Evolutionary conservation across 345 rosid genomes (phyloP).

Genomic region (Rhodamnia rubescens): DNA sequence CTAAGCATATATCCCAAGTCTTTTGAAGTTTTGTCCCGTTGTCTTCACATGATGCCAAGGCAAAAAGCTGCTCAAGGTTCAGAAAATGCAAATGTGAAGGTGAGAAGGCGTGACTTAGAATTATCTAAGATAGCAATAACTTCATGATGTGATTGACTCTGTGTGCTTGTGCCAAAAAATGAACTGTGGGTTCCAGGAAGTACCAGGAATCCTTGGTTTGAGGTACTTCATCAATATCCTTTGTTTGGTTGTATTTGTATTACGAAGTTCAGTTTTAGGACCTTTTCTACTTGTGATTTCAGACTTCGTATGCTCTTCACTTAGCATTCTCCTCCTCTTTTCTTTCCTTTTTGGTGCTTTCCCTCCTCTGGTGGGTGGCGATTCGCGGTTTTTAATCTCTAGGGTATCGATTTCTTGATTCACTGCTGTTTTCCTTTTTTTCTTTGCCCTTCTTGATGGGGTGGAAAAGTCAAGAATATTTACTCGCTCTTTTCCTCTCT

Average conservation of each 20-base stretch:
- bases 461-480: neutral
- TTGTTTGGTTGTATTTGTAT: neutral
- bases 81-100: slow-evolving; percentile 36
- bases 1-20: slow-evolving; percentile 66
- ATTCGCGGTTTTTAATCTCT: neutral
- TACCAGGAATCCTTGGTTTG: slow-evolving; percentile 50
- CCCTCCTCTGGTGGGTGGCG: neutral
- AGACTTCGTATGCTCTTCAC: neutral
- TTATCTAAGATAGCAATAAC: neutral
- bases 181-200: slow-evolving; percentile 62
- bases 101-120: slow-evolving; percentile 6
- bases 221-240: slow-evolving; percentile 31
- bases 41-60: no score
- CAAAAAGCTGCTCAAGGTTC: slow-evolving; percentile 18
- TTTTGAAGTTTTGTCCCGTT: slow-evolving; percentile 60
- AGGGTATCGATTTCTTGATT: neutral
- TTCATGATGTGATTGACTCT: neutral
- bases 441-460: neutral
- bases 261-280: neutral
- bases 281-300: neutral
- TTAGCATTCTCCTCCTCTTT: neutral
- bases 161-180: slow-evolving; percentile 26
- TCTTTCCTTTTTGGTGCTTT: neutral
- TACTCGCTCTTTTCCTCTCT: neutral
- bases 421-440: neutral